A percentile compares a stretch with the other conserved stretches of the same genome.
phyloP scores from a whole-genome alignment of 2,329 filamentous ascomycete species.

The Trichoderma pleuroti region DNA sequence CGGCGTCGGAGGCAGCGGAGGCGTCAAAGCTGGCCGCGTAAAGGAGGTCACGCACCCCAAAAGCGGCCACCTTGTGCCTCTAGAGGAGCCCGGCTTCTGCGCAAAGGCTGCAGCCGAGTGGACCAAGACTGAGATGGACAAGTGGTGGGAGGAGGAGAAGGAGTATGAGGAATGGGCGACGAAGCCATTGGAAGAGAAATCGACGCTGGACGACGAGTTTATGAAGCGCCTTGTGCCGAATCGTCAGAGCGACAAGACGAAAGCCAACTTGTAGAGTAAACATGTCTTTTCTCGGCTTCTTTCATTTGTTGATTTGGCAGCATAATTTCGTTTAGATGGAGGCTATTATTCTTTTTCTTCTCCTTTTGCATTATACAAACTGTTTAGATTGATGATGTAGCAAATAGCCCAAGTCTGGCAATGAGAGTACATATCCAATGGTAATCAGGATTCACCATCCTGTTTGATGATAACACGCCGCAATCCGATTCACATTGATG shows the following conservation, averaged over 20 bases:
- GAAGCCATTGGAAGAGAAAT: conserved; percentile 51
- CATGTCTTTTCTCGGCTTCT: neutral
- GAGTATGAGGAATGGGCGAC: conserved; percentile 55
- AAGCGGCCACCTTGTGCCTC: conserved; percentile 75
- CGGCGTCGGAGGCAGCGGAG: conserved; percentile 65
- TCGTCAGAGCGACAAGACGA: conserved; percentile 6
- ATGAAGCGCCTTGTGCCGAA: conserved; percentile 44
- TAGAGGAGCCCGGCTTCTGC: conserved; percentile 69
- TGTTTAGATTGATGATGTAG: neutral
- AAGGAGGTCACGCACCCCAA: conserved; percentile 60
- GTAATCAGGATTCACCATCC: neutral
- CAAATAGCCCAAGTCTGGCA: neutral
- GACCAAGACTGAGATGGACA: conserved; percentile 52
- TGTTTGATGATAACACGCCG: neutral
- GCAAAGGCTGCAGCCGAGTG: conserved; percentile 59
- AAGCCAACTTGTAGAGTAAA: conserved; percentile 14
- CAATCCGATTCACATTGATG: neutral
- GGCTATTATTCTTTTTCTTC: neutral
- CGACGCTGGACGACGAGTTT: conserved; percentile 49
- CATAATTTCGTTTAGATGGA: neutral
- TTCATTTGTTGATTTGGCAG: neutral
- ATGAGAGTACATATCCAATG: neutral
- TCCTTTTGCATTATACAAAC: neutral
- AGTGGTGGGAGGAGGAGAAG: conserved; percentile 56
- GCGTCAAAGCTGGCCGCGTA: conserved; percentile 62